Conservation (phyloP, 768 basidiomycete species). For the Harrya chromipes region DNA sequence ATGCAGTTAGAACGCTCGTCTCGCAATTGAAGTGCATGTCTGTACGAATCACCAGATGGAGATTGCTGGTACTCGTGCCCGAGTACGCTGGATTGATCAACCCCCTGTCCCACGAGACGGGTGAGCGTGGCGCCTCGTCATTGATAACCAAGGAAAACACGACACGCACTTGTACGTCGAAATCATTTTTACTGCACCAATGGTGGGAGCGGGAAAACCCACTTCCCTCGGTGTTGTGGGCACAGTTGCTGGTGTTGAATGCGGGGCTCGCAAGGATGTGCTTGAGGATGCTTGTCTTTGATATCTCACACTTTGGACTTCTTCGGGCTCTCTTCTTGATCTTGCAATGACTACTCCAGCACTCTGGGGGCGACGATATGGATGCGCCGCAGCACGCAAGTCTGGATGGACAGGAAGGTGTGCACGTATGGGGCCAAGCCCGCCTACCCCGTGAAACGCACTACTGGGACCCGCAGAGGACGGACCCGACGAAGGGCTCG, state of each 20-base stretch:
- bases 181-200: slow-evolving; percentile 3
- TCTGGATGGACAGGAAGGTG: slow-evolving; percentile 23
- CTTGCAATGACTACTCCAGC: slow-evolving; percentile 23
- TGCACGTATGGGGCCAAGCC: slow-evolving; percentile 26
- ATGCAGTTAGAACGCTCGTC: slow-evolving; percentile 50
- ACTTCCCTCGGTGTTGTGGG: slow-evolving; percentile 1
- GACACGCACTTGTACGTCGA: slow-evolving; percentile 23
- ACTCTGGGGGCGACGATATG: slow-evolving; percentile 31
- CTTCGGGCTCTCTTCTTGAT: slow-evolving; percentile 30
- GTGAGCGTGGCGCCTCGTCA: slow-evolving; percentile 8
- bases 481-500: slow-evolving; percentile 31
- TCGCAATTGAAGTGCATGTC: slow-evolving; percentile 58
- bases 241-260: slow-evolving; percentile 1
- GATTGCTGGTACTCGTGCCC: slow-evolving; percentile 6
- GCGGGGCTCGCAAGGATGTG: slow-evolving; percentile 8
- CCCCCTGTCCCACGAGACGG: slow-evolving; percentile 12
- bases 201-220: neutral
- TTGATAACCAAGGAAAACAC: neutral
- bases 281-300: slow-evolving; percentile 17
- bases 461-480: slow-evolving; percentile 25
- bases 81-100: slow-evolving; percentile 27
- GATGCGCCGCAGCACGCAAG: slow-evolving; percentile 21
- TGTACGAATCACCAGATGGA: slow-evolving; percentile 48
- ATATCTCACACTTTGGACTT: slow-evolving; percentile 28
- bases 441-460: slow-evolving; percentile 6